Evolutionary conservation across 2,329 filamentous ascomycete genomes (phyloP), one percentile per base, ranked within the genome.

Genomic region (Rutstroemia sp.): DNA sequence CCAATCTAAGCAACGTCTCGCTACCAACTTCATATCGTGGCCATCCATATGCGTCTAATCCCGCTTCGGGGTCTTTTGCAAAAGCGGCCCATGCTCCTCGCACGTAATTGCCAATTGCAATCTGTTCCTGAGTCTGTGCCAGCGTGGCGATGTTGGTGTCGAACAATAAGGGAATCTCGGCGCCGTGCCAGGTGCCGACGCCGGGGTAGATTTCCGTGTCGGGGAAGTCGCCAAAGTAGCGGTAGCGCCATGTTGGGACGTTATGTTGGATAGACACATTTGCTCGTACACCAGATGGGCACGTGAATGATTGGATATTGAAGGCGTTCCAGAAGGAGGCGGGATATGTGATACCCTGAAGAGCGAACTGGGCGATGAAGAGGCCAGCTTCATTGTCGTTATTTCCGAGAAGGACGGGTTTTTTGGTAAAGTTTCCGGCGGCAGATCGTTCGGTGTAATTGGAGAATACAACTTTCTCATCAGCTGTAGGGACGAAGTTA

Each of bases 81-180:
- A 74, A 74, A 1, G 70, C 62, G 0, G 71, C 67, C 70, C 72
- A 73, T 10, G 72, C 72, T 2, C 67, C 67, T n/a, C 70, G 65
- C 55, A 73, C 65, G 44, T 71, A 73, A 17, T 64, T 61, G 17
- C 62, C 68, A 5, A 73, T 63, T 8, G 56, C 59, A 34, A 64
- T 59, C 44, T 65, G 65, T 8, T 53, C 17, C 0, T 68, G 71
- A 23, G 66, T 61, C 1, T 61, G 51, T 1, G 64, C 58, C 25
- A 45, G 17, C 0, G 54, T 17, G 4, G 36, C 53, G 3, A 54
- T 42, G 9, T 51, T 57, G n/a, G 65, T 60, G 10, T 56, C 60
- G 49, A 73, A 73, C 0, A 73, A 53, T 5, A 70, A 48, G 4
- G 65, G 61, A 3, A 73, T 51, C 55, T 73, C 72, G 9, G 66